Evolutionary conservation across 2,329 filamentous ascomycete species (phyloP).

Genomic region (Boeremia lycopersici): DNA sequence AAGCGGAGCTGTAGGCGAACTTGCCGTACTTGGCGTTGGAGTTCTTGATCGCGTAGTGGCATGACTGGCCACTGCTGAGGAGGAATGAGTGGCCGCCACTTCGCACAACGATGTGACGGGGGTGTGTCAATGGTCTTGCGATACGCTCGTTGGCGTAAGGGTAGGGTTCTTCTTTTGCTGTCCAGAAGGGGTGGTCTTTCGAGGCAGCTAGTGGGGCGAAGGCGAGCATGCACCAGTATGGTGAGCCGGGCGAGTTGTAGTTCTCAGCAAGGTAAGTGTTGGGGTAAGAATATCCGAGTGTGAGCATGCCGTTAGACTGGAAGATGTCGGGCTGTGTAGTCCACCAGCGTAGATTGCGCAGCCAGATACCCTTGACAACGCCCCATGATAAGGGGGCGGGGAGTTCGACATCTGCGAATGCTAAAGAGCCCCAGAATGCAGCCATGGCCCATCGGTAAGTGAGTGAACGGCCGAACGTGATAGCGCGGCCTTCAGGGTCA

Average conservation of each 20-base stretch:
- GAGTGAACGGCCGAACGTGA: slow-evolving; percentile 78
- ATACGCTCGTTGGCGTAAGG: slow-evolving; percentile 62
- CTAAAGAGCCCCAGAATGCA: slow-evolving; percentile 80
- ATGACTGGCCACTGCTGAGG: slow-evolving; percentile 74
- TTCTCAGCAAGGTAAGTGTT: slow-evolving; percentile 85
- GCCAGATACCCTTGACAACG: slow-evolving; percentile 75
- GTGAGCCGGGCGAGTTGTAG: slow-evolving; percentile 75
- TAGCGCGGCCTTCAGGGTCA: slow-evolving; percentile 71
- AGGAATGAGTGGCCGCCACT: slow-evolving; percentile 78
- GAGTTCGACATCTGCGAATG: slow-evolving; percentile 75
- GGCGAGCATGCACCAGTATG: slow-evolving; percentile 80
- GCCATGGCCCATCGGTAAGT: slow-evolving; percentile 86
- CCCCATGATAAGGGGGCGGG: slow-evolving; percentile 77
- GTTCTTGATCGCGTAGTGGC: slow-evolving; percentile 80
- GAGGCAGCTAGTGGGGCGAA: slow-evolving; percentile 77
- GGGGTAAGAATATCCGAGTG: slow-evolving; percentile 77
- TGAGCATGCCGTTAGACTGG: slow-evolving; percentile 74
- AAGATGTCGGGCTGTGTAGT: slow-evolving; percentile 76
- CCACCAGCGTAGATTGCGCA: slow-evolving; percentile 81
- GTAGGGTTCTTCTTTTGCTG: slow-evolving; percentile 67
- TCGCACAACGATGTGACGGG: slow-evolving; percentile 74
- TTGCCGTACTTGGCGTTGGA: slow-evolving; percentile 82
- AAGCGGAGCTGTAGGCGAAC: slow-evolving; percentile 78
- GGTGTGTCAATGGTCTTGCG: slow-evolving; percentile 68
- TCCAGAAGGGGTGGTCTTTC: slow-evolving; percentile 76